Percentiles rank a stretch among this genome's conserved stretches.
Evolutionary conservation across 176 grass and related monocot species (phyloP).

Genomic region (Pharus latifolius): DNA sequence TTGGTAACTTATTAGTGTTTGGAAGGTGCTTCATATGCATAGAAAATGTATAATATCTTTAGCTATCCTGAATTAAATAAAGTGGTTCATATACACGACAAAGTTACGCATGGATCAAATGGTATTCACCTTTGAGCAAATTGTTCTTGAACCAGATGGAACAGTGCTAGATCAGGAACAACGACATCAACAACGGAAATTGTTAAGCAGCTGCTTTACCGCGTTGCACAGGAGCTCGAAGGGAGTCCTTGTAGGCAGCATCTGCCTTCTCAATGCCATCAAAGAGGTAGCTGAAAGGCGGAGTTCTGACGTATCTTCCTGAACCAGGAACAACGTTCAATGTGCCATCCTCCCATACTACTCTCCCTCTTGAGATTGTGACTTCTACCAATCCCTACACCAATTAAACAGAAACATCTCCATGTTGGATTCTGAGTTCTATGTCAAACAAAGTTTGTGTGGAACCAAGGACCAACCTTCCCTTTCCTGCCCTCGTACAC

Average conservation of each 20-base stretch:
- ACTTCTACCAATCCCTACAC: slow-evolving; percentile 82
- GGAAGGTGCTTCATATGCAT: slow-evolving; percentile 4
- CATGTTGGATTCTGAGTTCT: neutral
- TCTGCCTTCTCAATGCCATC: slow-evolving; percentile 76
- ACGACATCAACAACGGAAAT: neutral
- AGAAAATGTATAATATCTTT: slow-evolving; percentile 4
- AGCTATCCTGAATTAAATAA: neutral
- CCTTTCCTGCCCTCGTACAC: slow-evolving; percentile 73
- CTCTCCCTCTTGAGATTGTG: slow-evolving; percentile 69
- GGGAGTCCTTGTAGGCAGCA: slow-evolving; percentile 53
- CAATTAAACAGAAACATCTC: neutral
- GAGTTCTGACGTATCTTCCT: slow-evolving; percentile 60
- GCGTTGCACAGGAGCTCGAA: slow-evolving; percentile 60
- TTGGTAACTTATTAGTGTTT: neutral
- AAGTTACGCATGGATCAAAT: neutral
- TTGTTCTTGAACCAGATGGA: slow-evolving; percentile 2
- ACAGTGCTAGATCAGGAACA: neutral
- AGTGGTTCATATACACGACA: neutral
- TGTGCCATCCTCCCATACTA: slow-evolving; percentile 72
- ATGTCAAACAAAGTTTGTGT: neutral
- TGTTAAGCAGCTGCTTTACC: slow-evolving; percentile 25
- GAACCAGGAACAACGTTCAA: slow-evolving; percentile 58
- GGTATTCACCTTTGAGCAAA: neutral
- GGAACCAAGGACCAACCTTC: slow-evolving; percentile 39
- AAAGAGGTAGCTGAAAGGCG: slow-evolving; percentile 72